Percentiles rank a stretch among this genome's conserved stretches.
phyloP scores from a whole-genome alignment of 345 rosid genomes.

The Populus nigra region DNA sequence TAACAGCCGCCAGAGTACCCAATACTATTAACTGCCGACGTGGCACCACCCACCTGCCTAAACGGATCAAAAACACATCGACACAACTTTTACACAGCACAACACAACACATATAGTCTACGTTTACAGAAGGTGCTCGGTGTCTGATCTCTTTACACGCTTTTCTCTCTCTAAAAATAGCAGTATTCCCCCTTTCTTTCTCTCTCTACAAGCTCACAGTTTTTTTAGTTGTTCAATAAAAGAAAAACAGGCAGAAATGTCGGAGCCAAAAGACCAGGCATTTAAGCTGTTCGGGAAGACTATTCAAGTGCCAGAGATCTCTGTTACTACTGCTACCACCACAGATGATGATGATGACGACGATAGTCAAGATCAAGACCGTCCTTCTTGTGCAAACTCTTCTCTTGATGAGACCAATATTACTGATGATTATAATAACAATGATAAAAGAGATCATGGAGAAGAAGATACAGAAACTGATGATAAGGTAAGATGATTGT shows the following conservation, averaged over 20 bases:
- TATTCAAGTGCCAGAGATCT: slow-evolving; percentile 66
- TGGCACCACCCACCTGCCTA: slow-evolving; percentile 39
- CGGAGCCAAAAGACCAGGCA: slow-evolving; percentile 74
- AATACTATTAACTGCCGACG: slow-evolving; percentile 31
- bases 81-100: not conserved
- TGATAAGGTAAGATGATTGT: slow-evolving; percentile 30
- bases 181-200: not conserved
- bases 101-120: too few relatives aligned
- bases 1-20: too few relatives aligned
- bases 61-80: slow-evolving; percentile 51
- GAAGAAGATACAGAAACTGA: slow-evolving; percentile 37
- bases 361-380: slow-evolving; percentile 39
- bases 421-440: not conserved
- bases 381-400: slow-evolving; percentile 35
- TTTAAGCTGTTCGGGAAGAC: slow-evolving; percentile 88
- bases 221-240: not conserved
- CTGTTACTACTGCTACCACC: not conserved
- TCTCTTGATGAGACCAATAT: slow-evolving; percentile 19
- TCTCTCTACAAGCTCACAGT: not conserved
- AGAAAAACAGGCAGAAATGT: slow-evolving; percentile 39
- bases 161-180: not conserved
- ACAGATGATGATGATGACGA: slow-evolving; percentile 20
- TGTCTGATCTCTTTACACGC: not conserved
- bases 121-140: not conserved
- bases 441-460: slow-evolving; percentile 18